These are phyloP conservation scores for Aspergillus sp. DNA, from an alignment of 2,329 filamentous ascomycete species.

Conservation along the genomic window DNA sequence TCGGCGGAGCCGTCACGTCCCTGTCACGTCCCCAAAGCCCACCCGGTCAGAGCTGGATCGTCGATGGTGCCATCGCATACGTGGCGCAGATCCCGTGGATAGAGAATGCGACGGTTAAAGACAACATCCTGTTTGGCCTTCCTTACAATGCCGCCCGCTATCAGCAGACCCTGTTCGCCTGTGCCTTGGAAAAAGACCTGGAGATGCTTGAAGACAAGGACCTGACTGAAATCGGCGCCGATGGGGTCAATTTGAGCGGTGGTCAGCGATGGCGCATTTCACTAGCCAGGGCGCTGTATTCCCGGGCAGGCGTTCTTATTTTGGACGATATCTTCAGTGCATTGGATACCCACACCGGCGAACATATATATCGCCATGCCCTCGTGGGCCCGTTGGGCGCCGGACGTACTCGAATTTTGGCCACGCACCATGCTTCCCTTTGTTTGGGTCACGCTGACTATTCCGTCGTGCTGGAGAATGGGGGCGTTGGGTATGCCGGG, in stretches of 20 bases:
- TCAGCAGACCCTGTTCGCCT: slow-evolving; percentile 62
- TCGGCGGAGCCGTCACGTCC: slow-evolving; percentile 53
- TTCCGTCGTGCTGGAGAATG: slow-evolving; percentile 4
- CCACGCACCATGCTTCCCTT: slow-evolving; percentile 71
- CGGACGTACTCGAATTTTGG: slow-evolving; percentile 68
- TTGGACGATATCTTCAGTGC: slow-evolving; percentile 77
- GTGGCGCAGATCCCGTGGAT: slow-evolving; percentile 78
- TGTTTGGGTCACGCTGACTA: slow-evolving; percentile 31
- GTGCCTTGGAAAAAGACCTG: slow-evolving; percentile 68
- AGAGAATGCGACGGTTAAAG: slow-evolving; percentile 69
- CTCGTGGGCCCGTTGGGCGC: slow-evolving; percentile 66
- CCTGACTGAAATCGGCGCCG: slow-evolving; percentile 71
- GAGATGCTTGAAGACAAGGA: slow-evolving; percentile 70
- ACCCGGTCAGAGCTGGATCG: slow-evolving; percentile 60
- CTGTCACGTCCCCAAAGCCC: slow-evolving; percentile 20
- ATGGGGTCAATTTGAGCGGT: slow-evolving; percentile 75
- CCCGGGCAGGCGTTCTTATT: slow-evolving; percentile 66
- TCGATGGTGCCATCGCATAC: slow-evolving; percentile 64
- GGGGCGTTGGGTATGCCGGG: slow-evolving; percentile 1
- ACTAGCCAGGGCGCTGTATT: slow-evolving; percentile 72
- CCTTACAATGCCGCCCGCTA: slow-evolving; percentile 64
- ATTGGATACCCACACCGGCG: slow-evolving; percentile 72
- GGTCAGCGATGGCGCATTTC: slow-evolving; percentile 77
- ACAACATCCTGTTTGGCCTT: slow-evolving; percentile 72
- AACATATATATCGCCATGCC: slow-evolving; percentile 70